phyloP scores from a whole-genome alignment of 2,329 filamentous ascomycete species.

The Aspergillus brasiliensis region DNA sequence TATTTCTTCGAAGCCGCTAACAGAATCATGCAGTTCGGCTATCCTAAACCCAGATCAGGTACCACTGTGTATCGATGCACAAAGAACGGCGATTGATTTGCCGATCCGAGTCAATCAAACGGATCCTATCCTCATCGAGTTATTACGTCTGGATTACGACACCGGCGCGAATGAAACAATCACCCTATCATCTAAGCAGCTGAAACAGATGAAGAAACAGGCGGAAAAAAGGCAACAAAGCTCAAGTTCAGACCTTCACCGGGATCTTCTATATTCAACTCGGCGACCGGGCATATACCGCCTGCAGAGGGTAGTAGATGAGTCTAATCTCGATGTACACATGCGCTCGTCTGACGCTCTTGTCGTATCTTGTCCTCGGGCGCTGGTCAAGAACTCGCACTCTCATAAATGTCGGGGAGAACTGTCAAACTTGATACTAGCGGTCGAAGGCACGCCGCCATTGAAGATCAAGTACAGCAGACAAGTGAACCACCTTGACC shows the following conservation, averaged over 20 bases:
- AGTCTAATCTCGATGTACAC: conserved; percentile 91
- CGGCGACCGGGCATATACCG: conserved; percentile 89
- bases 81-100: conserved; percentile 63
- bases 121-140: conserved; percentile 80
- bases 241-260: conserved; percentile 56
- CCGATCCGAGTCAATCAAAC: conserved; percentile 95
- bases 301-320: conserved; percentile 81
- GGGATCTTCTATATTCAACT: conserved; percentile 71
- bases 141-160: conserved; percentile 83
- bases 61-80: conserved; percentile 77
- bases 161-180: conserved; percentile 79
- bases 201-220: conserved; percentile 73
- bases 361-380: conserved; percentile 82
- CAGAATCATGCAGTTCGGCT: conserved; percentile 63
- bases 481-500: conserved; percentile 78
- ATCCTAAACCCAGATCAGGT: conserved; percentile 78
- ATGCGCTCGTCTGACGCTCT: conserved; percentile 74
- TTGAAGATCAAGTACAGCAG: conserved; percentile 91
- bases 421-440: conserved; percentile 78
- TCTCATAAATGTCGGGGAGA: conserved; percentile 80
- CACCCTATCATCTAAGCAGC: conserved; percentile 70
- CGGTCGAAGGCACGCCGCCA: conserved; percentile 85
- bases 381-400: conserved; percentile 66
- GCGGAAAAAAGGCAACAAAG: conserved; percentile 60
- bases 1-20: conserved; percentile 26